Conservation (phyloP, 768 basidiomycete species). For the Lactarius tabidus region DNA sequence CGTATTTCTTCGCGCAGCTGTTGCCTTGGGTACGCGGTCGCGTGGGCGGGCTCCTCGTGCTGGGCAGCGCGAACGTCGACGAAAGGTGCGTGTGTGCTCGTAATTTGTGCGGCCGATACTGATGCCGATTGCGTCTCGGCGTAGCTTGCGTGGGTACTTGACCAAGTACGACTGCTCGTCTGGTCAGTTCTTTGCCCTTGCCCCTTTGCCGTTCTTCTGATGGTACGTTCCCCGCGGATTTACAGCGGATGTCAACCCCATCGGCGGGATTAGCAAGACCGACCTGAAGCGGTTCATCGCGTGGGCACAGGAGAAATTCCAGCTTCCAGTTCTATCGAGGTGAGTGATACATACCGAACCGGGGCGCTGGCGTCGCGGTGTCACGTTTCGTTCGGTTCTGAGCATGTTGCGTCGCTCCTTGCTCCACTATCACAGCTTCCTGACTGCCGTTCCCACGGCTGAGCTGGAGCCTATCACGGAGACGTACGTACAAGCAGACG, state of each 20-base stretch:
- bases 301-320: conserved; percentile 72
- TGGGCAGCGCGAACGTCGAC: conserved; percentile 98
- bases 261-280: conserved; percentile 96
- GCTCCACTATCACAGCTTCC: conserved; percentile 53
- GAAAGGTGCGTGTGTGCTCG: conserved; percentile 60
- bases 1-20: conserved; percentile 93
- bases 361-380: neutral
- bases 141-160: conserved; percentile 88
- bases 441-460: conserved; percentile 89
- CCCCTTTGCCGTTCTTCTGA: neutral
- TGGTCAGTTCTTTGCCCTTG: conserved; percentile 39
- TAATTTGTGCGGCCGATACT: neutral
- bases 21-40: conserved; percentile 88
- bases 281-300: conserved; percentile 95
- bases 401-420: neutral
- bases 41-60: conserved; percentile 81
- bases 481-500: conserved; percentile 92
- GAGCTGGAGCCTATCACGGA: conserved; percentile 95
- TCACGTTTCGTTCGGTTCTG: neutral
- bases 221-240: conserved; percentile 20
- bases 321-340: conserved; percentile 80
- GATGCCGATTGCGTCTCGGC: neutral
- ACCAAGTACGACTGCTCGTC: conserved; percentile 98
- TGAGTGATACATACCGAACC: conserved; percentile 34
- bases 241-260: conserved; percentile 94